These are phyloP conservation scores for Geum urbanum DNA, from an alignment of 306 rosid genomes.

Conservation along the genomic window DNA sequence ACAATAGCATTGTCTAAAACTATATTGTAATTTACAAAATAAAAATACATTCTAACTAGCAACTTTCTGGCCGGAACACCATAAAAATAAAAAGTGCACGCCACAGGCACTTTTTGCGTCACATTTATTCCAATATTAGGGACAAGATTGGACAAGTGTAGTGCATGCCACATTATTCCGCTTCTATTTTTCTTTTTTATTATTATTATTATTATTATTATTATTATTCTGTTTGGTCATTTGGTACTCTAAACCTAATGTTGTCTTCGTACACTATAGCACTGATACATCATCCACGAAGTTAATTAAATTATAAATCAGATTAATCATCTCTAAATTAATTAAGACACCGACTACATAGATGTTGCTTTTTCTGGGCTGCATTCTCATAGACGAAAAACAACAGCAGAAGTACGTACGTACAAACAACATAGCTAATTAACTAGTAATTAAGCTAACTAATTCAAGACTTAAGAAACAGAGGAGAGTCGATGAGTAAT, in stretches of 20 bases:
- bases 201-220: too few species aligned
- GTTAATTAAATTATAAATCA: too few species aligned
- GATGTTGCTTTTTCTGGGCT: not conserved
- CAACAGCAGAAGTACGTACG: too few species aligned
- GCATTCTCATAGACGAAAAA: not conserved
- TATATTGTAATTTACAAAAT: not conserved
- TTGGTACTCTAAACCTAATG: too few species aligned
- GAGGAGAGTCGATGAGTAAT: constrained; percentile 15
- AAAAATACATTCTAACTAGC: not conserved
- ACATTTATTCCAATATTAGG: not conserved
- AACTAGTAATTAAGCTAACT: not conserved
- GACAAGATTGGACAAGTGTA: not conserved
- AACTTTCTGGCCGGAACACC: not conserved
- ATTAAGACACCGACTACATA: too few species aligned
- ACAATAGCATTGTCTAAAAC: not conserved
- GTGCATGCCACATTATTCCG: not conserved
- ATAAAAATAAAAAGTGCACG: not conserved
- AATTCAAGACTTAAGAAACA: not conserved
- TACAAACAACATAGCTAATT: too few species aligned
- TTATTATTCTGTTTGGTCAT: not conserved
- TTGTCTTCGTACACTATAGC: too few species aligned
- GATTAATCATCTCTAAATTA: too few species aligned
- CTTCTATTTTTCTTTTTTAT: too few species aligned
- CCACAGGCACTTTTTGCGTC: not conserved
- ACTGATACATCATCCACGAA: too few species aligned